Conservation (phyloP, 352 stramenopile species). For the Phytophthora citricola region DNA sequence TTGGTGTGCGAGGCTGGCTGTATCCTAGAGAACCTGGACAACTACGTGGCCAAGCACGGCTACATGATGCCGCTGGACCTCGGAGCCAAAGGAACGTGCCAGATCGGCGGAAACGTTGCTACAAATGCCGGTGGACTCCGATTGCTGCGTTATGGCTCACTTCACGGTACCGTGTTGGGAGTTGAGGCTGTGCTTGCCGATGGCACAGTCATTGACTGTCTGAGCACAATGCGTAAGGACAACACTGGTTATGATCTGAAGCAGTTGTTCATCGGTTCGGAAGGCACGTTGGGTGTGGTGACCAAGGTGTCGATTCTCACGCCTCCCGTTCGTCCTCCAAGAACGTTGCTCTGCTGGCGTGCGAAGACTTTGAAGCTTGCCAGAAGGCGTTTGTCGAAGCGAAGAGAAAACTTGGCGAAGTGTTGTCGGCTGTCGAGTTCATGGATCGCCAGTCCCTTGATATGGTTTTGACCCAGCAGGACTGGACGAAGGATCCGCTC, state of each 20-base stretch:
- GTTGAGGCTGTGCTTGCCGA: constrained; percentile 95
- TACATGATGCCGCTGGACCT: constrained; percentile 96
- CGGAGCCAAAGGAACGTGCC: constrained; percentile 95
- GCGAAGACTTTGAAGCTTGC: constrained; percentile 90
- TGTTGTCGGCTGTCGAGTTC: constrained; percentile 97
- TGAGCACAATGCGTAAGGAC: constrained; percentile 68
- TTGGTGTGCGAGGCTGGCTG: constrained; percentile 92
- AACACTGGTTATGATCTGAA: constrained; percentile 95
- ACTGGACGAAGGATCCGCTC: constrained; percentile 75
- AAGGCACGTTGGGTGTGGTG: constrained; percentile 96
- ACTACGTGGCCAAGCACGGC: constrained; percentile 77
- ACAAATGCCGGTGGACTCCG: constrained; percentile 96
- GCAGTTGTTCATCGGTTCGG: constrained; percentile 67
- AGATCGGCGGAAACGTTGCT: constrained; percentile 96
- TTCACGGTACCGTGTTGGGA: constrained; percentile 94
- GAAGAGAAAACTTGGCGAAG: constrained; percentile 92
- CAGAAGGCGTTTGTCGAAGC: constrained; percentile 84
- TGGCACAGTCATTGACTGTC: constrained; percentile 90
- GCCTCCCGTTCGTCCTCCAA: constrained; percentile 58
- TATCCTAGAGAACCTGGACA: constrained; percentile 94
- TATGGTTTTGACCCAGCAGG: constrained; percentile 82
- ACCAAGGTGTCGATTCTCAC: constrained; percentile 61
- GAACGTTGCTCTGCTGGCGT: constrained; percentile 93
- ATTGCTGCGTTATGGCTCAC: constrained; percentile 93
- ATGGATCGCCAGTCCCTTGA: constrained; percentile 93